Base-by-base conservation (phyloP, 179 eudicot genomes). In the Carnegiea gigantea region DNA sequence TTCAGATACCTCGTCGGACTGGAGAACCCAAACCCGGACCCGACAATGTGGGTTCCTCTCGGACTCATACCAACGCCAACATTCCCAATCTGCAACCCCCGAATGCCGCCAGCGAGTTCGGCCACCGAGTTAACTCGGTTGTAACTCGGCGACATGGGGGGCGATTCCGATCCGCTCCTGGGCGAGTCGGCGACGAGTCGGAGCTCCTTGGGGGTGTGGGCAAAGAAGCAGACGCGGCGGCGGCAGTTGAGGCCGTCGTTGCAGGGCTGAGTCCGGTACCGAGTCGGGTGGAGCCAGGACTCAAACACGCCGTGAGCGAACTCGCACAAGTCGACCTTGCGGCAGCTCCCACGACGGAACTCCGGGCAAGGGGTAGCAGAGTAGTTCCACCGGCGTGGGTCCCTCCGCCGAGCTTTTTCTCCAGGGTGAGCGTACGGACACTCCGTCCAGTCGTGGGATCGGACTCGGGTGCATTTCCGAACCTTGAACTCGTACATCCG, bases 371-470 rank as follows among this genome's bases (percentile, higher is more conserved):
- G 83, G 5, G 86, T 82, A 24, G 97, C 98, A 30, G 95, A 89
- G 77, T 95, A 95, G 64, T 86, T 89, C 67, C 74, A 84, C 90
- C 81, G 84, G 3, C 95, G 81, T 0, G 98, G 98, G 38, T 95
- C 98, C 44, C 98, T 80, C 28, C 98, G 87, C 24, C 98, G 92
- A 9, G 98, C 98, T 76, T 95, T 95, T 84, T 95, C 98, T 0
- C 95, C 98, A 0, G 97, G 95, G 23, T 95, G 98, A 0, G 93
- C 97, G 83, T 67, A 95, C 23, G 98, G 98, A 40, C 98, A 95
- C 87, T 93, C 98, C 1, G 97, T 95, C 98, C 98, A 95, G 86
- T 95, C 98, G 49, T 95, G 97, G 0, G 98, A 92, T 73, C 98
- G 83, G 0, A 88, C 96, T 8, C 97, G 92, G 0, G 89, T 87